Evolutionary conservation across 306 rosid genomes (phyloP).

Genomic region (Castanea mollissima): DNA sequence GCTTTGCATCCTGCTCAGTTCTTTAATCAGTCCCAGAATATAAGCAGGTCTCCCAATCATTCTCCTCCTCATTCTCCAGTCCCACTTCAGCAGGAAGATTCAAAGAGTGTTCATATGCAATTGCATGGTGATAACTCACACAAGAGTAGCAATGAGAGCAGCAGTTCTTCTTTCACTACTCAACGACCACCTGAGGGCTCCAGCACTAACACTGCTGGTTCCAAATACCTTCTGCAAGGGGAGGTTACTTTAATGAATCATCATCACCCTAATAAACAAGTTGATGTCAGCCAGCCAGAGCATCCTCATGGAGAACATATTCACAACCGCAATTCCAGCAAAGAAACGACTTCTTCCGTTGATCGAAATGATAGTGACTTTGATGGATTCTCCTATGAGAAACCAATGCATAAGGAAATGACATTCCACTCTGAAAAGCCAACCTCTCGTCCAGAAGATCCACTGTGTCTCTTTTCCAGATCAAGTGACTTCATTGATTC

Average conservation of each 20-base stretch:
- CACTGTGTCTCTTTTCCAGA: constrained; percentile 28
- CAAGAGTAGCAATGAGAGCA: constrained; percentile 44
- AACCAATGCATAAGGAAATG: constrained; percentile 35
- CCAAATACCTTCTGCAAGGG: constrained; percentile 29
- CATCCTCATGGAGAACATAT: constrained; percentile 31
- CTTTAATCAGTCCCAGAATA: constrained; percentile 37
- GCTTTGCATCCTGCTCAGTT: constrained; percentile 38
- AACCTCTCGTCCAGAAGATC: constrained; percentile 30
- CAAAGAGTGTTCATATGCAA: constrained; percentile 36
- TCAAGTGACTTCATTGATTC: constrained; percentile 27
- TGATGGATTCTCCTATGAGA: constrained; percentile 35
- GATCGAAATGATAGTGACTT: constrained; percentile 28
- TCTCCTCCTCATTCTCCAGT: constrained; percentile 39
- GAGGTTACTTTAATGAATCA: constrained; percentile 28
- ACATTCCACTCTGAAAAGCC: constrained; percentile 36
- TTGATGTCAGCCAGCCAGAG: constrained; percentile 22
- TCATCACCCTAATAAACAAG: constrained; percentile 24
- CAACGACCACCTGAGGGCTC: constrained; percentile 38
- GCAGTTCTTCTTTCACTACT: constrained; percentile 35
- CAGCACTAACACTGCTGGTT: constrained; percentile 17
- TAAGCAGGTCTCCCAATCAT: constrained; percentile 21
- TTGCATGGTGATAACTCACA: constrained; percentile 39
- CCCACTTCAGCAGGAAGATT: constrained; percentile 36
- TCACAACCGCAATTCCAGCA: constrained; percentile 23
- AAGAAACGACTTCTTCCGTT: constrained; percentile 21